Evolutionary conservation across 345 rosid species (phyloP).

Genomic region (Syzygium aqueum): DNA sequence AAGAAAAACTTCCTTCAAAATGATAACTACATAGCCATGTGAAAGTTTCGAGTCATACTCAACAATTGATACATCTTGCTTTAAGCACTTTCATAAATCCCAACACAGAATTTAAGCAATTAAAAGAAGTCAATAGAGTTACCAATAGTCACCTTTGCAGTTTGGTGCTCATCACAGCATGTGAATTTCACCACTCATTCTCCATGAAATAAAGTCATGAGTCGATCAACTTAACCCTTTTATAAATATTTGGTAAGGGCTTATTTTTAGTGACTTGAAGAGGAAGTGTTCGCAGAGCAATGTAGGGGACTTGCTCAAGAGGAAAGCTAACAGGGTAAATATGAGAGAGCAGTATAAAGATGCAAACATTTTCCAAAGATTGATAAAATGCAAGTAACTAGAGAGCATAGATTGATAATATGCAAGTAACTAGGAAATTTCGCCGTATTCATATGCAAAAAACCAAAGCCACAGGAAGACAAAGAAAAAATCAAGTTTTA

Average conservation of each 20-base stretch:
- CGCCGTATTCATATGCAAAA: not conserved
- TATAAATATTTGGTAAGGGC: not conserved
- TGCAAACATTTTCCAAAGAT: not conserved
- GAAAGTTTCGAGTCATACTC: not conserved
- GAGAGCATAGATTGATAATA: not conserved
- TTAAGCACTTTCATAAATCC: not conserved
- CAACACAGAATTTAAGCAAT: not conserved
- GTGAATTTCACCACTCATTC: not conserved
- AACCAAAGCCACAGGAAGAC: not conserved
- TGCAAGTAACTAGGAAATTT: not conserved
- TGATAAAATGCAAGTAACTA: not conserved
- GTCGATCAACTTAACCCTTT: not conserved
- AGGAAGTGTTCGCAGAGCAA: not conserved
- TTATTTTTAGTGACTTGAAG: not conserved
- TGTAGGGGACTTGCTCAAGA: not conserved
- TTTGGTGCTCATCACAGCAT: not conserved
- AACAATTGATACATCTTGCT: not conserved
- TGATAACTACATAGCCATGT: not conserved
- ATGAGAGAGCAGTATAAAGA: not conserved
- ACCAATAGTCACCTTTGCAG: not conserved
- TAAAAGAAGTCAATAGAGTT: not conserved
- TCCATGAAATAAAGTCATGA: not conserved
- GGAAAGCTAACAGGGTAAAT: not conserved
- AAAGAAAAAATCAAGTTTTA: not conserved
- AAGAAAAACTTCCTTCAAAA: not conserved